phyloP scores from a whole-genome alignment of 257 asterid genomes.

The Ligustrum vulgare region DNA sequence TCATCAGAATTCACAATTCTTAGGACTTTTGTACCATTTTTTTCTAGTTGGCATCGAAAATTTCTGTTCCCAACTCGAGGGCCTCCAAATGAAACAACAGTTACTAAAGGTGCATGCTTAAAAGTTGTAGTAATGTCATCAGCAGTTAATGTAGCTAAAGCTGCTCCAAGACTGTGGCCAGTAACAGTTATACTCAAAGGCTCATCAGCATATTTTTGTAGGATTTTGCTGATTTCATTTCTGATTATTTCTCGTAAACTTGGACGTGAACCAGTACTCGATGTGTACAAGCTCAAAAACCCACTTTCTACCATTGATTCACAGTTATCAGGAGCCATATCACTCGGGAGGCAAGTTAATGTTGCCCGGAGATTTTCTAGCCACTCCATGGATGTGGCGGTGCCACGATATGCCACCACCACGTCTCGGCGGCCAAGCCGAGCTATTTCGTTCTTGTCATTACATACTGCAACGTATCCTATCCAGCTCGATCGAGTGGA shows the following conservation, averaged over 20 bases:
- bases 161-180: slow-evolving; percentile 95
- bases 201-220: slow-evolving; percentile 49
- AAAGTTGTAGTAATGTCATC: slow-evolving; percentile 64
- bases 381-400: slow-evolving; percentile 87
- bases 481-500: slow-evolving; percentile 74
- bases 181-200: slow-evolving; percentile 84
- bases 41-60: slow-evolving; percentile 55
- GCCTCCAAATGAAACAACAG: slow-evolving; percentile 89
- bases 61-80: slow-evolving; percentile 77
- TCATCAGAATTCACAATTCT: slow-evolving; percentile 79
- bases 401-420: slow-evolving; percentile 84
- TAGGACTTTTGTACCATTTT: slow-evolving; percentile 58
- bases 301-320: slow-evolving; percentile 80
- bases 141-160: slow-evolving; percentile 80
- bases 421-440: slow-evolving; percentile 82
- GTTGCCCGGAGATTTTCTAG: slow-evolving; percentile 74
- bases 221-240: slow-evolving; percentile 42
- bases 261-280: slow-evolving; percentile 22
- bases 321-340: slow-evolving; percentile 40
- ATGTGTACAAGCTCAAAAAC: slow-evolving; percentile 71
- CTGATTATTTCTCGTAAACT: slow-evolving; percentile 51
- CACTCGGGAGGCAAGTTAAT: slow-evolving; percentile 47
- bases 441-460: slow-evolving; percentile 54
- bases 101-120: slow-evolving; percentile 63
- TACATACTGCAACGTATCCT: slow-evolving; percentile 88